Evolutionary conservation across 129 eudicot species (phyloP).

Genomic region (Escallonia rubra): DNA sequence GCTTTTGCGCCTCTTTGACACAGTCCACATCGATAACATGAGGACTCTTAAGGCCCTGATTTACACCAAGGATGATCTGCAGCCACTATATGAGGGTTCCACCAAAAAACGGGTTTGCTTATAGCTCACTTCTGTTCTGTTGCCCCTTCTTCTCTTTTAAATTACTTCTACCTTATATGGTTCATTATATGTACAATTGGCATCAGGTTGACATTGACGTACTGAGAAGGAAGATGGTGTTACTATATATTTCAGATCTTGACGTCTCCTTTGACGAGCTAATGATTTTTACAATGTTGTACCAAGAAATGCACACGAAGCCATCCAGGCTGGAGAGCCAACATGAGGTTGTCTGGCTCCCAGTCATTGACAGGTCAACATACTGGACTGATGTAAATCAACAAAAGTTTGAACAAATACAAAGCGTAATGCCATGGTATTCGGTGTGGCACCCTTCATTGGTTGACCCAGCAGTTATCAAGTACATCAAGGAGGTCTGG

Average conservation of each 20-base stretch:
- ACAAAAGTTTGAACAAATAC: slow-evolving; percentile 36
- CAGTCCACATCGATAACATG: slow-evolving; percentile 78
- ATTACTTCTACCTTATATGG: too few species aligned
- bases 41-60: slow-evolving; percentile 52
- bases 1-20: slow-evolving; percentile 29
- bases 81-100: slow-evolving; percentile 52
- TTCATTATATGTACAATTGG: not conserved
- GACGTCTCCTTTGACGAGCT: slow-evolving; percentile 53
- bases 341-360: slow-evolving; percentile 61
- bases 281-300: slow-evolving; percentile 21
- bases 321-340: slow-evolving; percentile 29
- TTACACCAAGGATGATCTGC: slow-evolving; percentile 48
- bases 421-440: slow-evolving; percentile 58
- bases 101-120: too few species aligned
- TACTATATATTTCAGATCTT: slow-evolving; percentile 64
- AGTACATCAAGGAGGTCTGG: too few species aligned
- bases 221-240: slow-evolving; percentile 53
- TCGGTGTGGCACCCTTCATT: slow-evolving; percentile 53
- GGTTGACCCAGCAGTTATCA: slow-evolving; percentile 6
- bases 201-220: slow-evolving; percentile 55
- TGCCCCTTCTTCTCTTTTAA: too few species aligned
- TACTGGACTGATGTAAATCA: slow-evolving; percentile 41
- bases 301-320: slow-evolving; percentile 42
- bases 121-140: too few species aligned
- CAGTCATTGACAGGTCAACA: slow-evolving; percentile 32